These are phyloP conservation scores for Pleurotus tuber-regium DNA, from an alignment of 768 basidiomycete species.

Conservation along the genomic window DNA sequence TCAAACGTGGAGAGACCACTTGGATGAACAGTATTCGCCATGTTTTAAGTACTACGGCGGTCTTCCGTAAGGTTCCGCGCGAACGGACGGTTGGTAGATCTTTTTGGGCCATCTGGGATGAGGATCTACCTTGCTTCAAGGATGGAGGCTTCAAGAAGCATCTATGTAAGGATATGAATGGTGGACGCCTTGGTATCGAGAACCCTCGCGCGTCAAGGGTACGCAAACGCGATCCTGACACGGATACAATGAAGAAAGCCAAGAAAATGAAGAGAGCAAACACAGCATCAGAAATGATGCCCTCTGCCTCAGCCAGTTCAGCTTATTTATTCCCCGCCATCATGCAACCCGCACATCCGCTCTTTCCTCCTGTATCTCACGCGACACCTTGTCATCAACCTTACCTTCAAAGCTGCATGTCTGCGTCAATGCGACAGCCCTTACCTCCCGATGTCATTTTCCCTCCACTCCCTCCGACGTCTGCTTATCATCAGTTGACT, in stretches of 20 bases:
- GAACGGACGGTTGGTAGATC: conserved; percentile 79
- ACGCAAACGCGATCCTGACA: conserved; percentile 24
- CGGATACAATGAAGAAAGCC: conserved; percentile 24
- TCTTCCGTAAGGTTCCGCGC: conserved; percentile 83
- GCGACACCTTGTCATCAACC: conserved; percentile 65
- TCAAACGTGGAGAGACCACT: conserved; percentile 87
- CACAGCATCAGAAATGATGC: conserved; percentile 22
- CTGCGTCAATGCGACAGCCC: conserved; percentile 38
- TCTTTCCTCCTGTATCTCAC: conserved; percentile 53
- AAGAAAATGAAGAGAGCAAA: conserved; percentile 46
- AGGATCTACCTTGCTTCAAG: conserved; percentile 79
- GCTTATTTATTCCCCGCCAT: conserved; percentile 22
- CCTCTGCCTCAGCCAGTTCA: conserved; percentile 19
- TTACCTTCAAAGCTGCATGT: conserved; percentile 62
- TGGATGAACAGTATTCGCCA: conserved; percentile 99
- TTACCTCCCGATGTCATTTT: conserved; percentile 67
- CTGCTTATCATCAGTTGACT: conserved; percentile 18
- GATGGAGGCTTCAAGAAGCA: conserved; percentile 80
- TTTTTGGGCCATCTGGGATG: conserved; percentile 84
- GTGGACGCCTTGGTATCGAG: conserved; percentile 33
- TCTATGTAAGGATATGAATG: conserved; percentile 46
- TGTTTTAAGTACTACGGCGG: conserved; percentile 88
- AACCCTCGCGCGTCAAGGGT: conserved; percentile 26
- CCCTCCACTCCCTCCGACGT: conserved; percentile 63
- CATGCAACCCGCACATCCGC: conserved; percentile 26